phyloP scores from a whole-genome alignment of 2,329 filamentous ascomycete species.

The Blastomyces parvus region DNA sequence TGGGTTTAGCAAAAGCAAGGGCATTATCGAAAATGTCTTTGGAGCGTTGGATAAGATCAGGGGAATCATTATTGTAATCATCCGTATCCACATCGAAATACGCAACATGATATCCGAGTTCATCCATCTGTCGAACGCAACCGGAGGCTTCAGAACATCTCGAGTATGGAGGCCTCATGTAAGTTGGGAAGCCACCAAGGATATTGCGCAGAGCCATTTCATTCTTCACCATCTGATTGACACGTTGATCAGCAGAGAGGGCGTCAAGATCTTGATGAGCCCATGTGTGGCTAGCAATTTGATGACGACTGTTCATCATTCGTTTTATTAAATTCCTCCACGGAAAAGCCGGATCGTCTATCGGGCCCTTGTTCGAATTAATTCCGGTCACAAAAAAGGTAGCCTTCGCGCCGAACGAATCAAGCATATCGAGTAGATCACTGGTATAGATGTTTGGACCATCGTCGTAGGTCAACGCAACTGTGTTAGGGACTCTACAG shows the following conservation, averaged over 20 bases:
- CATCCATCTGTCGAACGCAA: slow-evolving; percentile 36
- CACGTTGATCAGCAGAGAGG: slow-evolving; percentile 30
- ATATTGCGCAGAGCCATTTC: slow-evolving; percentile 42
- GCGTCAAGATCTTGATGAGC: slow-evolving; percentile 40
- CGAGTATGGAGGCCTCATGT: slow-evolving; percentile 46
- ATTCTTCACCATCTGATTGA: slow-evolving; percentile 37
- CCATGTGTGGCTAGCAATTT: slow-evolving; percentile 46
- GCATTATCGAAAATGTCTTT: slow-evolving; percentile 34
- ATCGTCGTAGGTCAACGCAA: slow-evolving; percentile 60
- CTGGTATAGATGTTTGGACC: slow-evolving; percentile 54
- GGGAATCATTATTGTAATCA: slow-evolving; percentile 36
- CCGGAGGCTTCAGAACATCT: slow-evolving; percentile 29
- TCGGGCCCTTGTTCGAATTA: slow-evolving; percentile 38
- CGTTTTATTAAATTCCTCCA: slow-evolving; percentile 33
- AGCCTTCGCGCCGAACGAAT: slow-evolving; percentile 51
- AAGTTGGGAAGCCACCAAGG: slow-evolving; percentile 42
- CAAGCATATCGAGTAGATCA: slow-evolving; percentile 53
- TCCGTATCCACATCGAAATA: slow-evolving; percentile 40
- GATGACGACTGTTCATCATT: slow-evolving; percentile 40
- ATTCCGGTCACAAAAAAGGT: slow-evolving; percentile 57
- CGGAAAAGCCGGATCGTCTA: slow-evolving; percentile 34
- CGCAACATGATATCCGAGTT: slow-evolving; percentile 43
- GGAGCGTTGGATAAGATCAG: slow-evolving; percentile 29
- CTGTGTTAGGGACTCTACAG: slow-evolving; percentile 44
- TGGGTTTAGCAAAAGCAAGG: slow-evolving; percentile 20